phyloP scores from a whole-genome alignment of 345 rosid genomes.

The Cardiospermum halicacabum region DNA sequence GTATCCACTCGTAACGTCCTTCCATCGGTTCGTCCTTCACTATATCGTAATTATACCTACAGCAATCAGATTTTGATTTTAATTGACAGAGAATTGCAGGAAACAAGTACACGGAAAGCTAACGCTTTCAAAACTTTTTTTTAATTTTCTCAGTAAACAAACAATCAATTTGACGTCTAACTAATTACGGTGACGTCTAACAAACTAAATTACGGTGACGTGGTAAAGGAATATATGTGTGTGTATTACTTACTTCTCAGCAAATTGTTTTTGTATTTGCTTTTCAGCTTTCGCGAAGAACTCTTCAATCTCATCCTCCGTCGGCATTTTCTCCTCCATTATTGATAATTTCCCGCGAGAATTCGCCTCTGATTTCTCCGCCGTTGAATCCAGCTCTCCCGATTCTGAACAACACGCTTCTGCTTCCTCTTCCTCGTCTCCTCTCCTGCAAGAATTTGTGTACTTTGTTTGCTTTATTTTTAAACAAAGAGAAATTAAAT shows the following conservation, averaged over 20 bases:
- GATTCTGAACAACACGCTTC: slow-evolving; percentile 22
- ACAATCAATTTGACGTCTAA: background rate
- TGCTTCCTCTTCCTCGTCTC: slow-evolving; percentile 32
- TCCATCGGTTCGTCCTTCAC: slow-evolving; percentile 61
- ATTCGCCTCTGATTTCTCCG: slow-evolving; percentile 30
- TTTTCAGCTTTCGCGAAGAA: slow-evolving; percentile 64
- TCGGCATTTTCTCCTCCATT: slow-evolving; percentile 39
- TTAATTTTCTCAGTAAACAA: background rate
- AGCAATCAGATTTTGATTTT: background rate
- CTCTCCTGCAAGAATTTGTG: slow-evolving; percentile 24
- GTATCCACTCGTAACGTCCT: slow-evolving; percentile 73
- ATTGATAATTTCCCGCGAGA: slow-evolving; percentile 33
- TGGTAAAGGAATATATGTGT: background rate
- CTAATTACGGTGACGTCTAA: background rate
- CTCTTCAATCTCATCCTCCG: slow-evolving; percentile 53
- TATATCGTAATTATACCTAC: slow-evolving; percentile 66
- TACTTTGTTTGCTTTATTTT: background rate
- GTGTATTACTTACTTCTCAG: slow-evolving; percentile 46
- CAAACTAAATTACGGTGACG: background rate
- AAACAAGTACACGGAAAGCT: background rate
- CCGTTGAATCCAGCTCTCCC: slow-evolving; percentile 33
- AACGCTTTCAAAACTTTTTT: background rate
- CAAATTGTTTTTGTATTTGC: slow-evolving; percentile 30
- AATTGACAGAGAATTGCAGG: background rate
- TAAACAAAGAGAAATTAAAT: background rate